phyloP scores from a whole-genome alignment of 1,284 basidiomycete genomes.

The Gymnopus androsaceus region DNA sequence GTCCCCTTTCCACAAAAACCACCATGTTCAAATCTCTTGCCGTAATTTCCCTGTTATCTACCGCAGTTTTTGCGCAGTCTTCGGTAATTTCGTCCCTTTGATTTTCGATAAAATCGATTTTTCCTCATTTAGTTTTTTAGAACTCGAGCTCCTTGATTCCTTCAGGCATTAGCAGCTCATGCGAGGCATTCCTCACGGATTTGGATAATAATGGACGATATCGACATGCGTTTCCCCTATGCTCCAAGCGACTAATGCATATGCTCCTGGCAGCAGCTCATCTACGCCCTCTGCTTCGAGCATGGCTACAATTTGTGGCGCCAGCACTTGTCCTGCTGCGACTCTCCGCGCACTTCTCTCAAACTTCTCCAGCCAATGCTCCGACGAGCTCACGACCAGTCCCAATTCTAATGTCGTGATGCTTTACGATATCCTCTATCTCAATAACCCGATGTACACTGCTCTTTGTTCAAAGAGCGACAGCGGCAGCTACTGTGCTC shows the following conservation, averaged over 20 bases:
- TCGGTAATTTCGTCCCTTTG: not conserved
- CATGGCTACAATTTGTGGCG: constrained; percentile 61
- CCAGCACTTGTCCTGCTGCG: constrained; percentile 57
- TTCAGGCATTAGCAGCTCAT: constrained; percentile 54
- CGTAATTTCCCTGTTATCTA: constrained; percentile 45
- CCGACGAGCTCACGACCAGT: constrained; percentile 68
- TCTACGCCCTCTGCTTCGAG: constrained; percentile 46
- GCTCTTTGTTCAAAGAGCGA: constrained; percentile 79
- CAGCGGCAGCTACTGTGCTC: constrained; percentile 67
- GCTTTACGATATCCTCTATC: constrained; percentile 81
- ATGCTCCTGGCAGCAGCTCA: constrained; percentile 51
- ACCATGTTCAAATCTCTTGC: constrained; percentile 53
- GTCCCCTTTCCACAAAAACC: too few relatives aligned
- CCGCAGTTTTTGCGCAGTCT: constrained; percentile 50
- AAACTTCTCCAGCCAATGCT: constrained; percentile 71
- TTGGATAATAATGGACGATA: constrained; percentile 67
- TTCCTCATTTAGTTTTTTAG: not conserved
- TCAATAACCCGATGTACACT: constrained; percentile 60
- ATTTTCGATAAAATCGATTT: not conserved
- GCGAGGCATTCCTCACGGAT: constrained; percentile 58
- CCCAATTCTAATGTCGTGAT: constrained; percentile 49
- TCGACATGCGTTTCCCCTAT: constrained; percentile 67
- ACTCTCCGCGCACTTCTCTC: constrained; percentile 63
- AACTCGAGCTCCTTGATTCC: not conserved
- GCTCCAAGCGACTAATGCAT: constrained; percentile 60